phyloP scores from a whole-genome alignment of 805 yeast genomes.

The Kodamaea kakaduensis region DNA sequence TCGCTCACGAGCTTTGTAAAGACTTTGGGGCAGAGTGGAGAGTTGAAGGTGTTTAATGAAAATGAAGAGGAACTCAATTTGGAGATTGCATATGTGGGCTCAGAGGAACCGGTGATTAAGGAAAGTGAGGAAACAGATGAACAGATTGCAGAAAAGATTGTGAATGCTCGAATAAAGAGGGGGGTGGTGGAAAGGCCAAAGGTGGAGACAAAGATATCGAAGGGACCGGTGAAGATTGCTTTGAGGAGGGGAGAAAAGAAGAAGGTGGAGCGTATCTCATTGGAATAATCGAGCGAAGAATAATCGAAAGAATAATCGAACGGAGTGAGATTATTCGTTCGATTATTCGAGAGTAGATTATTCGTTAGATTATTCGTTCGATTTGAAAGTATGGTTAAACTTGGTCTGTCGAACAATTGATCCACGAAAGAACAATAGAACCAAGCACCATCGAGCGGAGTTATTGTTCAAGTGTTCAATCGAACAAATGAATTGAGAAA shows the following conservation, averaged over 20 bases:
- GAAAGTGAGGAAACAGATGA: conserved; percentile 43
- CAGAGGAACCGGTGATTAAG: conserved; percentile 34
- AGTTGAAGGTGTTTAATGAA: conserved; percentile 46
- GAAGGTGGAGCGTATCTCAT: conserved; percentile 7
- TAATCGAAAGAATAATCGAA: too few relatives aligned
- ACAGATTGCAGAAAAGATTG: conserved; percentile 35
- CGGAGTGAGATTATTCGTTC: too few relatives aligned
- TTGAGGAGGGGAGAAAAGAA: conserved; percentile 10
- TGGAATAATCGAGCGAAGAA: too few relatives aligned
- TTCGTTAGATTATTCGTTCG: too few relatives aligned
- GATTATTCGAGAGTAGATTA: too few relatives aligned
- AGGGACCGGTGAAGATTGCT: conserved; percentile 21
- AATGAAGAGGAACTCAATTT: conserved; percentile 35
- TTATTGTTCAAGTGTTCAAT: too few relatives aligned
- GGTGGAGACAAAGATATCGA: neutral
- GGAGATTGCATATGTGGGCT: conserved; percentile 29
- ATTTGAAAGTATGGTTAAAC: too few relatives aligned
- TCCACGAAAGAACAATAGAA: too few relatives aligned
- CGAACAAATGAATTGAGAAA: too few relatives aligned
- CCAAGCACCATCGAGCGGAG: too few relatives aligned
- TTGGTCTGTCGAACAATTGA: too few relatives aligned
- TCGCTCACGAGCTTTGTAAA: conserved; percentile 66
- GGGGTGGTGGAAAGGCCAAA: conserved; percentile 3
- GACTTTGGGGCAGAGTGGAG: conserved; percentile 53
- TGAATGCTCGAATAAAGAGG: conserved; percentile 54